These are phyloP conservation scores for Friedmanniomyces endolithicus DNA, from an alignment of 495 filamentous ascomycete species.

Conservation along the genomic window DNA sequence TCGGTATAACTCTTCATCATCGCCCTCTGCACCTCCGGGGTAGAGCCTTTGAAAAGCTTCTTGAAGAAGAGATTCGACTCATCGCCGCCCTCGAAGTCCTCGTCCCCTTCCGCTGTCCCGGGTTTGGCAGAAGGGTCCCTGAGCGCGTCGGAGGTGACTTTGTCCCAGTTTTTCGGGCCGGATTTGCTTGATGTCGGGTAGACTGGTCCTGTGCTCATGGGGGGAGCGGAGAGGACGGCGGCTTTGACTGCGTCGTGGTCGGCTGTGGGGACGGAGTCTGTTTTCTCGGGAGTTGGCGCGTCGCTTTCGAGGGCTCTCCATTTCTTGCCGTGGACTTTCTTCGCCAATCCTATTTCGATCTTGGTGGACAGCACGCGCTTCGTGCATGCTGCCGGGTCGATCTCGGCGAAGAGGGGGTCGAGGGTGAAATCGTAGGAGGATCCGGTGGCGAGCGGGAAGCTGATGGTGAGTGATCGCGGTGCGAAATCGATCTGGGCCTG, in stretches of 20 bases:
- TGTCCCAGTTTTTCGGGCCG: constrained; percentile 90
- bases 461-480: constrained; percentile 43
- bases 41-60: constrained; percentile 67
- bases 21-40: constrained; percentile 68
- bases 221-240: background rate
- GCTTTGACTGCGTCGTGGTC: background rate
- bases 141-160: constrained; percentile 35
- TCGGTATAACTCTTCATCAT: constrained; percentile 98
- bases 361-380: constrained; percentile 63
- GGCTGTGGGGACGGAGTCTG: background rate
- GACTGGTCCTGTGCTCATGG: constrained; percentile 34
- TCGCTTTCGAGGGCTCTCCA: constrained; percentile 56
- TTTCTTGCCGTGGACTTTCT: constrained; percentile 53
- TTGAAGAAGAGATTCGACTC: constrained; percentile 86
- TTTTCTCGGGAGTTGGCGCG: constrained; percentile 15
- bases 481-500: constrained; percentile 46
- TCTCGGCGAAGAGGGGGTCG: constrained; percentile 54
- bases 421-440: constrained; percentile 55
- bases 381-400: constrained; percentile 48
- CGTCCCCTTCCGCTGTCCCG: constrained; percentile 37
- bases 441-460: constrained; percentile 49
- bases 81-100: constrained; percentile 51
- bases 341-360: constrained; percentile 68
- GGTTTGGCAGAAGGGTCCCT: constrained; percentile 23
- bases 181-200: constrained; percentile 83